Percentiles rank a stretch among this genome's conserved stretches.
Conservation (phyloP, 805 yeast genomes). For the Candida silvicultrix region DNA sequence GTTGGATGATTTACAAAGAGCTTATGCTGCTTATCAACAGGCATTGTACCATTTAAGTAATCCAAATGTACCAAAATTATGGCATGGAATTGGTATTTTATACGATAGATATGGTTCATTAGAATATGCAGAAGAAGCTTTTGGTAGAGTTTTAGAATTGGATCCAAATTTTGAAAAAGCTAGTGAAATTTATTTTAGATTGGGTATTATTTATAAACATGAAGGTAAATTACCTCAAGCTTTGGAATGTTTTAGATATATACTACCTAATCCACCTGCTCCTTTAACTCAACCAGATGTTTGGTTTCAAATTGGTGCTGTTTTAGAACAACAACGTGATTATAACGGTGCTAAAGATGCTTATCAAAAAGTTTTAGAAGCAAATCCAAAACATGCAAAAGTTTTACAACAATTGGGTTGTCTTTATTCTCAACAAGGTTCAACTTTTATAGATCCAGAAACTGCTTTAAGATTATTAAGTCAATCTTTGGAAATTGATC, state of each 20-base stretch:
- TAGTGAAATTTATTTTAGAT: slow-evolving; percentile 90
- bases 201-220: slow-evolving; percentile 95
- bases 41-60: slow-evolving; percentile 87
- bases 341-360: slow-evolving; percentile 92
- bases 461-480: slow-evolving; percentile 75
- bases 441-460: slow-evolving; percentile 72
- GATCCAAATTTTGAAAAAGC: slow-evolving; percentile 96
- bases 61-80: slow-evolving; percentile 91
- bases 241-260: slow-evolving; percentile 91
- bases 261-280: slow-evolving; percentile 84
- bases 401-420: slow-evolving; percentile 96
- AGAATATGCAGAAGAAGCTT: slow-evolving; percentile 98
- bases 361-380: slow-evolving; percentile 84
- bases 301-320: slow-evolving; percentile 98
- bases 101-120: slow-evolving; percentile 94
- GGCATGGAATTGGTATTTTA: slow-evolving; percentile 98
- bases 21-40: slow-evolving; percentile 94
- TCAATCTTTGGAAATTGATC: slow-evolving; percentile 85
- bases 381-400: slow-evolving; percentile 91
- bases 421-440: slow-evolving; percentile 72
- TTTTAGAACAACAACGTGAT: slow-evolving; percentile 88
- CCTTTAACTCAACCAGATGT: slow-evolving; percentile 96
- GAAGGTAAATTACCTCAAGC: slow-evolving; percentile 85
- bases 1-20: slow-evolving; percentile 93
- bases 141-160: slow-evolving; percentile 89